Evolutionary conservation across 2,329 filamentous ascomycete species (phyloP), one percentile per base, ranked within the genome.

Genomic region (Fusarium penzigii): DNA sequence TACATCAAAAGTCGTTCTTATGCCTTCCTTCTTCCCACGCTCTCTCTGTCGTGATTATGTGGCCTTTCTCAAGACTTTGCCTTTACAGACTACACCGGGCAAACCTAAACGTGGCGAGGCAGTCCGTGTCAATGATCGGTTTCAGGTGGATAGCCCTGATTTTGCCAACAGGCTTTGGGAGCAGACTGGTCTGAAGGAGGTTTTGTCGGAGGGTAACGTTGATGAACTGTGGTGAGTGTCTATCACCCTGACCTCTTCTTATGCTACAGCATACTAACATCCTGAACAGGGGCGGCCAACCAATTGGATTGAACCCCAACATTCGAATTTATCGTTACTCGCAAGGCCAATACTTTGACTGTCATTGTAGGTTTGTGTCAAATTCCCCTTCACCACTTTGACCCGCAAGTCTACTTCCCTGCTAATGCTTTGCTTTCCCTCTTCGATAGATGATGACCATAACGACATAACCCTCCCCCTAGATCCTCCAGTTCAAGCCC

Each of bases 281-380:
- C 16, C 39, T 48, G 48, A 65, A 78, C 43, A 96, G 91, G 90
- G 91, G 89, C 51, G 92, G 92, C 29, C 81, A 91, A 45, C 84
- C 90, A 1, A 74, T 95, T n/a, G 92, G 92, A 0, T 73, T 97
- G 53, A 96, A 91, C 70, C 85, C 90, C 9, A 95, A 95, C 60
- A 95, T 97, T 49, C 81, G 93, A 34, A 84, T 97, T 29, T 97
- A 97, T 73, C 83, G 92, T 17, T 97, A 97, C 71, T 83, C 81
- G 1, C 83, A 87, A 59, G 90, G 90, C 0, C 92, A 97, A 68
- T 96, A 92, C 69, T 97, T 97, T 69, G 92, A 92, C 66, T 87
- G 90, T 64, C 93, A 97, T 70, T 97, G 90, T 93, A 81, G 64
- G 87, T 64, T 16, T 40, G 40, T 40, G 44, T 41, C 29, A 36